Percentiles rank a stretch among this genome's conserved stretches.
Evolutionary conservation across 1,139 yeast genomes (phyloP).

Genomic region (Suhomyces kunorum): DNA sequence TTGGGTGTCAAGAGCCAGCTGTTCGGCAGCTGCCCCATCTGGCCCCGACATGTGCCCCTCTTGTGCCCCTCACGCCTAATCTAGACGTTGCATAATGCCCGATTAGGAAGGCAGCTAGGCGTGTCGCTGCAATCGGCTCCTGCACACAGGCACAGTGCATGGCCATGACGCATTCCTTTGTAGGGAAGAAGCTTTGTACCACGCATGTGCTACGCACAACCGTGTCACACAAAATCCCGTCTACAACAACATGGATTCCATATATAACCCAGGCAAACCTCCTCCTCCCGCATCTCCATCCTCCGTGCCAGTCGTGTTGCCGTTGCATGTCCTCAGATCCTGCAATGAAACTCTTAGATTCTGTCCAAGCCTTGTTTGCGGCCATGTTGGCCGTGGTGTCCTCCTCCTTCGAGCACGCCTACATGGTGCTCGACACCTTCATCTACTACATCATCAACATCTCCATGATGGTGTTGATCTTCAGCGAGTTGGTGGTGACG

Average conservation of each 20-base stretch:
- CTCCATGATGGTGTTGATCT: constrained; percentile 27
- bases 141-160: too few species aligned
- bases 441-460: constrained; percentile 32
- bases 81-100: neutral
- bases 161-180: too few species aligned
- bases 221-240: neutral
- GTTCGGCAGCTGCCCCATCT: constrained; percentile 1
- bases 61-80: constrained; percentile 8
- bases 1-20: neutral
- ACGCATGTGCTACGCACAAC: too few species aligned
- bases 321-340: too few species aligned
- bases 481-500: constrained; percentile 28
- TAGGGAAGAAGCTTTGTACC: too few species aligned
- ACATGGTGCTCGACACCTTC: constrained; percentile 26
- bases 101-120: neutral
- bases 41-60: constrained; percentile 3
- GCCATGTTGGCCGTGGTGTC: constrained; percentile 9
- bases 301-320: neutral
- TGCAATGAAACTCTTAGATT: constrained; percentile 5
- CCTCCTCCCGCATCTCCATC: neutral
- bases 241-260: neutral
- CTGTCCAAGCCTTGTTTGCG: constrained; percentile 7
- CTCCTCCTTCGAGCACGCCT: constrained; percentile 17
- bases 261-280: neutral
- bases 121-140: neutral